Evolutionary conservation across 2,329 filamentous ascomycete species (phyloP).

Genomic region (Exophiala sp.): DNA sequence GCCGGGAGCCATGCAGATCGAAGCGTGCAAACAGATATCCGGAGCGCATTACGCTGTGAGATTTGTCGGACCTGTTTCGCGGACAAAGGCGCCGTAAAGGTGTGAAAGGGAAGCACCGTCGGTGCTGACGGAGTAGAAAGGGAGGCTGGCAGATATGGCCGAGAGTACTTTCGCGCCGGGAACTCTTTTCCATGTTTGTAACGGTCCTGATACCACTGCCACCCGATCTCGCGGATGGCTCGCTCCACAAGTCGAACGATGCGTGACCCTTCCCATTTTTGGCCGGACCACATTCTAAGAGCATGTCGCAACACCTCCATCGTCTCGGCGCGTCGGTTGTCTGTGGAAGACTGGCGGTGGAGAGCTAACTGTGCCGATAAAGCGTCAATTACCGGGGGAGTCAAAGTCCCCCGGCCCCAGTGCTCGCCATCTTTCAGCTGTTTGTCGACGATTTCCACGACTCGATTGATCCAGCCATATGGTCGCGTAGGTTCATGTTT

Average conservation of each 20-base stretch:
- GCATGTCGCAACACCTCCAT: conserved; percentile 31
- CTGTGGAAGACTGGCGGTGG: conserved; percentile 22
- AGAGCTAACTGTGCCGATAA: conserved; percentile 46
- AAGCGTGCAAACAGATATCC: conserved; percentile 86
- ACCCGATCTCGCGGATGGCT: conserved; percentile 67
- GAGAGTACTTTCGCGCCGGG: conserved; percentile 55
- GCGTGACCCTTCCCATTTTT: conserved; percentile 82
- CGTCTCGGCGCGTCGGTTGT: conserved; percentile 20
- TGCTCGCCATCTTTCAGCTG: conserved; percentile 78
- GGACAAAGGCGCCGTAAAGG: conserved; percentile 88
- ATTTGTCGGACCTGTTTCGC: conserved; percentile 89
- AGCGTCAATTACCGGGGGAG: conserved; percentile 45
- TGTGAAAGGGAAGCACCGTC: conserved; percentile 94
- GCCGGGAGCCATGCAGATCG: conserved; percentile 77
- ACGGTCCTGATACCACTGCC: conserved; percentile 82
- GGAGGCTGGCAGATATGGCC: conserved; percentile 66
- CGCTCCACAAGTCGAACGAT: conserved; percentile 79
- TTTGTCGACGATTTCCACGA: conserved; percentile 82
- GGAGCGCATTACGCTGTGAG: conserved; percentile 86
- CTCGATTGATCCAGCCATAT: conserved; percentile 81
- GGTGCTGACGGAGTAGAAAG: conserved; percentile 80
- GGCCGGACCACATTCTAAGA: conserved; percentile 59
- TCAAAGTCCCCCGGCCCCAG: conserved; percentile 73
- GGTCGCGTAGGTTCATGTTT: conserved; percentile 63
- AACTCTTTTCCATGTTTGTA: conserved; percentile 59